phyloP scores from a whole-genome alignment of 176 grass and related monocot genomes.

The Poa annua region DNA sequence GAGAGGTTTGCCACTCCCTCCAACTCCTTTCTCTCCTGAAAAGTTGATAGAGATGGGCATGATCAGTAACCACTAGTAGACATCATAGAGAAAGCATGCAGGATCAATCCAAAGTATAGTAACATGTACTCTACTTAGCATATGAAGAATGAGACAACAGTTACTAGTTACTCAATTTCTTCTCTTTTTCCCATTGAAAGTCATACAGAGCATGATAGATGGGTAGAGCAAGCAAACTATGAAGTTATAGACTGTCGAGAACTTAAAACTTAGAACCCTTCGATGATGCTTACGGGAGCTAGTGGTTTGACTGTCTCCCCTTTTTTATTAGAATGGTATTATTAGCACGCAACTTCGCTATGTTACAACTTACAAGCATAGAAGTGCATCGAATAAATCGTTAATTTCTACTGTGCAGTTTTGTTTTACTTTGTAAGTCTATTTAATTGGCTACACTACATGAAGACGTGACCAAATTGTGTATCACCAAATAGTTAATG shows the following conservation, averaged over 20 bases:
- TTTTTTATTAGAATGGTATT: too few species aligned
- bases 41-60: background rate
- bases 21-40: constrained; percentile 90
- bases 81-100: background rate
- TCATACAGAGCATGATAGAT: background rate
- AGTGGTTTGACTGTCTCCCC: background rate
- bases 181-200: background rate
- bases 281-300: background rate
- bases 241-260: background rate
- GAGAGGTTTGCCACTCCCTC: constrained; percentile 86
- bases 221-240: background rate
- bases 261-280: background rate
- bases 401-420: background rate
- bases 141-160: background rate
- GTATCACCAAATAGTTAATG: background rate
- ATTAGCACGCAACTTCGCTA: background rate
- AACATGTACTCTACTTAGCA: background rate
- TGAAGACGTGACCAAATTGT: background rate
- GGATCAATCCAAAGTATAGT: background rate
- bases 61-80: background rate
- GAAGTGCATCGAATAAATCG: background rate
- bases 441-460: background rate
- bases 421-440: background rate
- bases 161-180: background rate
- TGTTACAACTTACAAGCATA: background rate